Conservation (phyloP, 805 yeast genomes). For the Starmera quercuum region DNA sequence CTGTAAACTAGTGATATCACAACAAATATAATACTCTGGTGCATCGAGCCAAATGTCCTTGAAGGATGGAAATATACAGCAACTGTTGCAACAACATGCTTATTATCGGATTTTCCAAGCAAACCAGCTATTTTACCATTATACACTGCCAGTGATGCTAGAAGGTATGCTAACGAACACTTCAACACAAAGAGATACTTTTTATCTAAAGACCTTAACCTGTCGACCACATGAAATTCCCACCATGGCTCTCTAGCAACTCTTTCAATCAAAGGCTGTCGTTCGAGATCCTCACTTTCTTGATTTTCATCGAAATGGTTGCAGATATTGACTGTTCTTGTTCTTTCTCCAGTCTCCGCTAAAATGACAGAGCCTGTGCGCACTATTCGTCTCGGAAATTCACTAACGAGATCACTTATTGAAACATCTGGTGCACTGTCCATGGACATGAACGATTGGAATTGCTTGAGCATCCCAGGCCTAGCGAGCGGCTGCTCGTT, state of each 20-base stretch:
- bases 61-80: constrained; percentile 84
- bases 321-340: constrained; percentile 20
- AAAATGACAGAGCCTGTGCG: constrained; percentile 31
- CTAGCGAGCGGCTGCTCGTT: no score
- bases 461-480: constrained; percentile 6
- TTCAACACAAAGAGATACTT: constrained; percentile 35
- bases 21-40: constrained; percentile 62
- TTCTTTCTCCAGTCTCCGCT: constrained; percentile 35
- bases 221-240: background rate
- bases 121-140: constrained; percentile 38
- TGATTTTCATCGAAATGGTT: constrained; percentile 4
- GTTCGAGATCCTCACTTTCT: constrained; percentile 9
- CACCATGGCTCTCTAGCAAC: background rate
- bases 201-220: constrained; percentile 1
- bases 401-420: constrained; percentile 6
- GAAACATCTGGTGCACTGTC: constrained; percentile 11
- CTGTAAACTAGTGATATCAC: constrained; percentile 45
- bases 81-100: constrained; percentile 76
- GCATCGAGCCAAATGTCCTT: constrained; percentile 73
- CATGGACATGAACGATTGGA: constrained; percentile 15
- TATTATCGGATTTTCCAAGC: constrained; percentile 62
- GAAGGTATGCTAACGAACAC: constrained; percentile 64
- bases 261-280: constrained; percentile 7
- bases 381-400: constrained; percentile 11
- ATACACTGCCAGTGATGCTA: constrained; percentile 71